Evolutionary conservation across 2,329 filamentous ascomycete species (phyloP).

Genomic region (Aspergillus fumigatus): DNA sequence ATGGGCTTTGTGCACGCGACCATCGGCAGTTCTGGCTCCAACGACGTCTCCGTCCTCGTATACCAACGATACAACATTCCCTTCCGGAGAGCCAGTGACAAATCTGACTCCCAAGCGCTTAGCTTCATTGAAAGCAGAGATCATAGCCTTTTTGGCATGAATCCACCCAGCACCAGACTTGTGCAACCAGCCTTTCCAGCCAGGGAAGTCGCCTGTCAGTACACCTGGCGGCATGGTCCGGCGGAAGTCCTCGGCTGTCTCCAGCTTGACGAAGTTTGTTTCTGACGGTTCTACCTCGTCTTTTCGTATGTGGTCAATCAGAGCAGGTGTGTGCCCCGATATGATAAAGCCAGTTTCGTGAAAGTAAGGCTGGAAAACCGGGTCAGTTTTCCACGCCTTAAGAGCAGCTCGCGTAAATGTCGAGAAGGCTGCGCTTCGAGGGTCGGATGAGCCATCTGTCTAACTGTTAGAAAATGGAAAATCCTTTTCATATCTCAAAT

Average conservation of each 20-base stretch:
- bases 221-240: conserved; percentile 50
- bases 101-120: conserved; percentile 45
- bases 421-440: conserved; percentile 18
- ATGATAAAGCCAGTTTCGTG: conserved; percentile 42
- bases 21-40: conserved; percentile 44
- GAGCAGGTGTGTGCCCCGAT: conserved; percentile 39
- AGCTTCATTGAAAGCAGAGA: conserved; percentile 44
- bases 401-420: conserved; percentile 26
- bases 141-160: conserved; percentile 47
- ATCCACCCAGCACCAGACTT: conserved; percentile 49
- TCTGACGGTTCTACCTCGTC: conserved; percentile 30
- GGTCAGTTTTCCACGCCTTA: conserved; percentile 42
- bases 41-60: conserved; percentile 35
- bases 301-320: conserved; percentile 36
- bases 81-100: conserved; percentile 37
- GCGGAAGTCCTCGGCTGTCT: conserved; percentile 44
- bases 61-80: conserved; percentile 38
- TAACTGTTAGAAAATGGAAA: neutral
- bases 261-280: conserved; percentile 31
- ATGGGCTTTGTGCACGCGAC: conserved; percentile 38
- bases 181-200: conserved; percentile 48
- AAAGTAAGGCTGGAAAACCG: conserved; percentile 43
- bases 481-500: too few relatives aligned
- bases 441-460: conserved; percentile 13
- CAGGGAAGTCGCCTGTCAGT: conserved; percentile 46